phyloP scores from a whole-genome alignment of 2,329 filamentous ascomycete genomes.

The Tolypocladium endophyticum region DNA sequence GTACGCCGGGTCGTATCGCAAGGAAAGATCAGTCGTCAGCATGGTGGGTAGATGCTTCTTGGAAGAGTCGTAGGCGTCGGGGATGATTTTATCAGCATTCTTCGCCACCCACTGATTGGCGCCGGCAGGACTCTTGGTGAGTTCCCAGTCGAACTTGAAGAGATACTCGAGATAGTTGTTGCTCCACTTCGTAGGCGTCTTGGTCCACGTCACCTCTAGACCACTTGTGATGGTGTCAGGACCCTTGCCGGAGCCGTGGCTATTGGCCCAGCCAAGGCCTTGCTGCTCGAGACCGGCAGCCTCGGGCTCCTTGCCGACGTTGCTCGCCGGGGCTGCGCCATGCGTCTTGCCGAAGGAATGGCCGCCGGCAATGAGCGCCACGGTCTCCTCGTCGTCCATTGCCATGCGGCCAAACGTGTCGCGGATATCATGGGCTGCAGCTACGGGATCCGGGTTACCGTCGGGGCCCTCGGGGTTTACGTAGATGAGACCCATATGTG shows the following conservation, averaged over 20 bases:
- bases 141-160: constrained; percentile 70
- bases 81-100: constrained; percentile 54
- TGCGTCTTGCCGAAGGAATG: constrained; percentile 77
- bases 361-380: constrained; percentile 67
- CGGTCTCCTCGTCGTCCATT: constrained; percentile 76
- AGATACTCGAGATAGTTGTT: constrained; percentile 66
- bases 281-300: constrained; percentile 53
- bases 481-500: constrained; percentile 67
- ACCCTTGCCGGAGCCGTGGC: constrained; percentile 55
- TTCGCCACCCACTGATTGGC: constrained; percentile 71
- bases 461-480: constrained; percentile 74
- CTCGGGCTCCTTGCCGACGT: constrained; percentile 59
- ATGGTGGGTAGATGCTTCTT: constrained; percentile 69
- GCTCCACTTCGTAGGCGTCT: constrained; percentile 66
- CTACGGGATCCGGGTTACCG: constrained; percentile 57
- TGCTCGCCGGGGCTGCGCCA: constrained; percentile 53
- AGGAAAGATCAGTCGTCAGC: constrained; percentile 64
- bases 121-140: constrained; percentile 64
- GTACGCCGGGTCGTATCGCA: constrained; percentile 61
- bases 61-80: constrained; percentile 57
- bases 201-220: constrained; percentile 72
- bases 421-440: constrained; percentile 62
- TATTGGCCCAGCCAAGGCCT: constrained; percentile 64
- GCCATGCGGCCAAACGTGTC: constrained; percentile 69
- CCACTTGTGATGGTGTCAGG: constrained; percentile 64